phyloP scores from a whole-genome alignment of 371 early-diverging fungal genomes.

The Apophysomyces variabilis region DNA sequence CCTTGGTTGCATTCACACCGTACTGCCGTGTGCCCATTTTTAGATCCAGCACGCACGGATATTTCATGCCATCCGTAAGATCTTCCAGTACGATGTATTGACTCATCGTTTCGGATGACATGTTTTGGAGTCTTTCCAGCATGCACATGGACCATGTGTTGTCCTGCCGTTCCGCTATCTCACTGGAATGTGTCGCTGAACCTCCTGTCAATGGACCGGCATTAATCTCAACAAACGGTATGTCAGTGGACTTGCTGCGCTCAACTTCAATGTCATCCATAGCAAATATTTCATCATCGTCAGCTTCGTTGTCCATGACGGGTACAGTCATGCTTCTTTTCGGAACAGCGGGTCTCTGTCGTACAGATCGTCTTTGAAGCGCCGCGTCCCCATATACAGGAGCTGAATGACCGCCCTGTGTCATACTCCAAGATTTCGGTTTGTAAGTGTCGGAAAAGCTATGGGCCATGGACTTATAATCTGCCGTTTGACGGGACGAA shows the following conservation, averaged over 20 bases:
- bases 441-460: constrained; percentile 15
- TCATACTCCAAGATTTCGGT: not conserved
- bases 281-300: constrained; percentile 22
- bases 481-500: constrained; percentile 4
- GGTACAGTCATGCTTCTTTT: not conserved
- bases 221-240: not conserved
- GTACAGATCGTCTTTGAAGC: not conserved
- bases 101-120: constrained; percentile 61
- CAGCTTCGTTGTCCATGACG: constrained; percentile 2
- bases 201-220: constrained; percentile 14
- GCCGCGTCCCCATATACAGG: not conserved
- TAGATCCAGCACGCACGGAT: constrained; percentile 94
- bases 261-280: constrained; percentile 30
- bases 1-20: constrained; percentile 83
- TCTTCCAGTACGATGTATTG: constrained; percentile 79
- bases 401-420: constrained; percentile 6
- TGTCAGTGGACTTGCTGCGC: constrained; percentile 6
- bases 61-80: constrained; percentile 83
- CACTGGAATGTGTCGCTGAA: constrained; percentile 4
- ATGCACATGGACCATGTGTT: constrained; percentile 41
- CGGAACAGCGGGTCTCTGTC: constrained; percentile 1
- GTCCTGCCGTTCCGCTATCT: not conserved
- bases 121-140: not conserved
- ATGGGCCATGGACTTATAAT: constrained; percentile 5
- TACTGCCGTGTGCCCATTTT: constrained; percentile 99